Evolutionary conservation across 345 rosid genomes (phyloP).

Genomic region (Sisymbrium altissimum): DNA sequence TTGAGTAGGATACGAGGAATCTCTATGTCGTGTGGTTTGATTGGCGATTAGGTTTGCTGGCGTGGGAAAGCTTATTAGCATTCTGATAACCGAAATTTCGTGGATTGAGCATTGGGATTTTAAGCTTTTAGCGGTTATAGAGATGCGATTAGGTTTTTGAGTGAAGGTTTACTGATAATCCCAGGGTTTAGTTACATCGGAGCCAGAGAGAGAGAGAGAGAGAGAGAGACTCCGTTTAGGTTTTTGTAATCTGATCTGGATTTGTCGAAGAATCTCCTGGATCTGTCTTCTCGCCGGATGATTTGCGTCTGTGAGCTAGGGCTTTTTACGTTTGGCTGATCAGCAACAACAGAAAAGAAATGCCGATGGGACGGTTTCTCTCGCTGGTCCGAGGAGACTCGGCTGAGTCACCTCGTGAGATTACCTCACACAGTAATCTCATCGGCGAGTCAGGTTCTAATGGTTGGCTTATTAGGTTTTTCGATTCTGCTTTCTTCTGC

Average conservation of each 20-base stretch:
- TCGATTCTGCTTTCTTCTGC: conserved; percentile 95
- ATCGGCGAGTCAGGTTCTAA: conserved; percentile 82
- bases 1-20: conserved; percentile 22
- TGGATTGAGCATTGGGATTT: conserved; percentile 10
- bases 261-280: conserved; percentile 10
- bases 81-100: background rate
- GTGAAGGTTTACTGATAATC: conserved; percentile 29
- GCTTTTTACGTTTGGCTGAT: conserved; percentile 48
- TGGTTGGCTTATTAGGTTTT: conserved; percentile 99
- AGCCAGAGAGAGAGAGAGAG: background rate
- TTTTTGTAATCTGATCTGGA: background rate
- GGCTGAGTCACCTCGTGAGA: conserved; percentile 88
- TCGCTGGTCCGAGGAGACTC: conserved; percentile 72
- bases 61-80: conserved; percentile 22
- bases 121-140: conserved; percentile 14
- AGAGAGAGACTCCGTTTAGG: conserved; percentile 14
- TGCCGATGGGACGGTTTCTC: conserved; percentile 93
- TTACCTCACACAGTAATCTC: conserved; percentile 55
- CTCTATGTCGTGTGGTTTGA: background rate
- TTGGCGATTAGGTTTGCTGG: conserved; percentile 25
- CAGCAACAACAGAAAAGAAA: conserved; percentile 31
- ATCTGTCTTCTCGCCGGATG: conserved; percentile 28
- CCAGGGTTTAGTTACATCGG: conserved; percentile 27
- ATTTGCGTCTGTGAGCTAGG: conserved; percentile 28
- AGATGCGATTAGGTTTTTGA: conserved; percentile 18